Percentiles rank a stretch among this genome's conserved stretches.
These are phyloP conservation scores for Mikania micrantha DNA, from an alignment of 129 eudicot species.

Conservation along the genomic window DNA sequence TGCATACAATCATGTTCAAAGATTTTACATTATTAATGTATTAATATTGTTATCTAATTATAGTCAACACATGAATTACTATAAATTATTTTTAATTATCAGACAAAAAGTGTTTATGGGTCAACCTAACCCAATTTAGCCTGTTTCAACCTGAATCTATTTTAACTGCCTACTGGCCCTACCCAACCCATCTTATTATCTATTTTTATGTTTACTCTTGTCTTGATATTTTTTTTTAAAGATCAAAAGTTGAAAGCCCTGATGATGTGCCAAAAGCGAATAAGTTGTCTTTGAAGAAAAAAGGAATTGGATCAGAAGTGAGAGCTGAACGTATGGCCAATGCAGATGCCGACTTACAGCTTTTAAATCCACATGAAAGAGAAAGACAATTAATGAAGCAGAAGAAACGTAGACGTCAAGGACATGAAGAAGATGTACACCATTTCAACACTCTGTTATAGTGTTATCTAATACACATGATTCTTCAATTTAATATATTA, in stretches of 20 bases:
- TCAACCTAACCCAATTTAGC: background rate
- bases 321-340: constrained; percentile 91
- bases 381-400: constrained; percentile 76
- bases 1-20: background rate
- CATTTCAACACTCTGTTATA: background rate
- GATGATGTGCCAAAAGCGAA: constrained; percentile 66
- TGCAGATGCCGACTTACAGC: constrained; percentile 80
- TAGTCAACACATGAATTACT: background rate
- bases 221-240: constrained; percentile 12
- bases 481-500: background rate
- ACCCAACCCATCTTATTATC: background rate
- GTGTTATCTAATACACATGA: background rate
- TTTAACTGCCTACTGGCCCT: background rate
- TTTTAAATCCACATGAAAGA: constrained; percentile 66
- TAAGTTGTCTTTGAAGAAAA: constrained; percentile 68
- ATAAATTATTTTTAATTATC: background rate
- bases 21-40: background rate
- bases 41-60: background rate
- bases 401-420: constrained; percentile 86
- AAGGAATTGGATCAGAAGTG: constrained; percentile 92
- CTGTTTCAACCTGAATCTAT: background rate
- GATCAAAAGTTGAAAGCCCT: constrained; percentile 45
- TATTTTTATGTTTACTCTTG: background rate
- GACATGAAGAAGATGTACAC: constrained; percentile 90
- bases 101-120: background rate